These are phyloP conservation scores for Cladophialophora psammophila DNA, from an alignment of 2,329 filamentous ascomycete genomes.

Conservation along the genomic window DNA sequence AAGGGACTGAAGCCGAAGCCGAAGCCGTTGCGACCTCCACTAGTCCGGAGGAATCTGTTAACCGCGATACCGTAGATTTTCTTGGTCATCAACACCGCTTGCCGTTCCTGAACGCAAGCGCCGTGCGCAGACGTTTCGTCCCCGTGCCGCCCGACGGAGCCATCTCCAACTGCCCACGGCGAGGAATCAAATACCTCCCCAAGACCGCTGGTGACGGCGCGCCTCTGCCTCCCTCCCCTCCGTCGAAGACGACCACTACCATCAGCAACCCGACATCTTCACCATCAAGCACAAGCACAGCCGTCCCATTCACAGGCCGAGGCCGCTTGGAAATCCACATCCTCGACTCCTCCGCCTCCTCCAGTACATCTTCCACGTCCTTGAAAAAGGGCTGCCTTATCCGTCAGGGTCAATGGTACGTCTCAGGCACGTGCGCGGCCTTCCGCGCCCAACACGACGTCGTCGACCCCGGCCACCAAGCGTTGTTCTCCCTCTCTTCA, in stretches of 20 bases:
- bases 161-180: slow-evolving; percentile 67
- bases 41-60: background rate
- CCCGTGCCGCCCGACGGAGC: slow-evolving; percentile 57
- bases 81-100: slow-evolving; percentile 25
- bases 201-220: slow-evolving; percentile 52
- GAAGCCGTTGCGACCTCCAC: background rate
- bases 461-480: slow-evolving; percentile 45
- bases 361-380: slow-evolving; percentile 44
- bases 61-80: background rate
- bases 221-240: slow-evolving; percentile 22
- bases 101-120: slow-evolving; percentile 55
- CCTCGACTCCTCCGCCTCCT: background rate
- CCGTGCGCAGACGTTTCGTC: slow-evolving; percentile 55
- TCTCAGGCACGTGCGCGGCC: slow-evolving; percentile 70
- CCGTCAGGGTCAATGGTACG: slow-evolving; percentile 71
- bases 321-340: slow-evolving; percentile 65
- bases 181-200: slow-evolving; percentile 70
- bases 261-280: slow-evolving; percentile 44
- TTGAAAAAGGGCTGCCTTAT: slow-evolving; percentile 69
- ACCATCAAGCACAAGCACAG: slow-evolving; percentile 43
- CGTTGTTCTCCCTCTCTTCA: slow-evolving; percentile 63
- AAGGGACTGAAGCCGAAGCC: slow-evolving; percentile 37
- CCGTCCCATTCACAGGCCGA: slow-evolving; percentile 61
- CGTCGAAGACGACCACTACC: slow-evolving; percentile 43
- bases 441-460: slow-evolving; percentile 60